Conservation (phyloP, 129 eudicot species). For the Erigeron canadensis region DNA sequence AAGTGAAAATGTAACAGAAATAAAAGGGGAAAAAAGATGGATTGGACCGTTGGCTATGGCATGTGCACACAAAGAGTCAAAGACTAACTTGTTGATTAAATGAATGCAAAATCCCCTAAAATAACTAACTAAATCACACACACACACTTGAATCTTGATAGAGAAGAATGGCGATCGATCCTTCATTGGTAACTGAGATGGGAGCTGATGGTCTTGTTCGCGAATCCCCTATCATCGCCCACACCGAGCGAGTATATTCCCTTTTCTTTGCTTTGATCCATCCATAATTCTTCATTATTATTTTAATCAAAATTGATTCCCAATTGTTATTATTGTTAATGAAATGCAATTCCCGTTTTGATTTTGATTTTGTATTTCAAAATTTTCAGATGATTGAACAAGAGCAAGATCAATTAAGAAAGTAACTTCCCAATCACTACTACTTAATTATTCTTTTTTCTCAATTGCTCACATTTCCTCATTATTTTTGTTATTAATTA, state of each 20-base stretch:
- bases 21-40: no score
- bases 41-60: no score
- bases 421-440: constrained; percentile 41
- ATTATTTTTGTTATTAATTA: no score
- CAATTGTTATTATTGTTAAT: background rate
- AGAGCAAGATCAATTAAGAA: constrained; percentile 89
- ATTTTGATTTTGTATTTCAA: background rate
- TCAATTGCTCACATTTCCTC: background rate
- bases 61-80: no score
- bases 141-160: no score
- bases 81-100: no score
- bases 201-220: constrained; percentile 87
- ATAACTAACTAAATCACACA: no score
- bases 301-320: background rate
- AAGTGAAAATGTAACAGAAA: no score
- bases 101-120: no score
- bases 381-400: constrained; percentile 75
- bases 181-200: constrained; percentile 57
- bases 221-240: constrained; percentile 84
- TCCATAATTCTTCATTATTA: background rate
- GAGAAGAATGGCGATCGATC: constrained; percentile 40
- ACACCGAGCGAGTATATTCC: constrained; percentile 74
- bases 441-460: background rate
- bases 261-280: background rate
- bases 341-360: background rate